Evolutionary conservation across 1,139 yeast species (phyloP), one percentile per base, ranked within the genome.

Genomic region (Nakaseomyces delphensis): DNA sequence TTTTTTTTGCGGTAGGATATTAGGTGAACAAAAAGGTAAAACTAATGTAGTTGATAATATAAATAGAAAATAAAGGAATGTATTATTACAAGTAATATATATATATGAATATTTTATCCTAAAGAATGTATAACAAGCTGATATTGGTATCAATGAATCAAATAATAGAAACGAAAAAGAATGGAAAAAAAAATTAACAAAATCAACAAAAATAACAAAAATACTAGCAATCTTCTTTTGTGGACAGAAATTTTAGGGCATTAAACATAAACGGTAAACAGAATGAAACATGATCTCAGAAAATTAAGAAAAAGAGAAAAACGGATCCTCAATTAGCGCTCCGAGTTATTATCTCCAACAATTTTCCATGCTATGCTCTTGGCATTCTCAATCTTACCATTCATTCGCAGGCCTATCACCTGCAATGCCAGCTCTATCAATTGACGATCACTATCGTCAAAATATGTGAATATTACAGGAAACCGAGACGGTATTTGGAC

Each of bases 331-430:
- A 14, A 14, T 28, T 28, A 28, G 16, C 13, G 10, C 18, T 28
- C 31, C 7, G 31, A 21, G 16, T 24, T 24, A 18, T 39, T 48
- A 44, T 45, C 45, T 3, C 84, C 85, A 43, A 84, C 87, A 51
- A 85, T 84, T 53, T 93, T 70, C 64, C 79, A 80, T 2, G 95
- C 95, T 55, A 85, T 83, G 57, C 83, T 83, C 53, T 83, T 76
- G 0, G 96, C 96, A 63, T 86, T 95, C 58, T 87, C 96, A 44
- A 86, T 68, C 54, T 81, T 83, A 45, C 96, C 96, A 57, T 85
- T 85, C 95, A 86, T 84, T 65, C 86, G 86, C 64, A 85, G 70
- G 1, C 96, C 96, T 30, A 87, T 95, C 51, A 87, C 87, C 58
- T 87, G 96, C 52, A 87, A 68, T 0, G 96, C 96, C 49, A 87